These are phyloP conservation scores for Chlamydomonas sp. DNA, from an alignment of 139 green algal species.

Conservation along the genomic window DNA sequence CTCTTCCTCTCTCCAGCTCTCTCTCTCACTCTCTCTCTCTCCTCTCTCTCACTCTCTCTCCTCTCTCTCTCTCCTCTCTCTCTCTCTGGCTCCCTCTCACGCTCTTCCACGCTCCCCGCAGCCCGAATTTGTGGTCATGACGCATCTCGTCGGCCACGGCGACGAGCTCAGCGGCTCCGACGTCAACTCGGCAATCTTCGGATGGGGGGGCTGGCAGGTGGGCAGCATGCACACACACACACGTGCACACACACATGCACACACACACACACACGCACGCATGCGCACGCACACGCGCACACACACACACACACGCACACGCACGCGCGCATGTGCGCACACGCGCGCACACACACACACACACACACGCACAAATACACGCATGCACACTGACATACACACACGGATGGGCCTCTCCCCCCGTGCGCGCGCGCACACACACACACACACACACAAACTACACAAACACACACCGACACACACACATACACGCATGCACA, in stretches of 20 bases:
- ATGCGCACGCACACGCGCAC: neutral
- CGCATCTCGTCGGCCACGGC: conserved; percentile 44
- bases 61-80: too few species aligned
- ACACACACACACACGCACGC: neutral
- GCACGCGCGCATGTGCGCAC: too few species aligned
- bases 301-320: neutral
- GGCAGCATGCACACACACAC: conserved; percentile 14
- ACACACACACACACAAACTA: too few species aligned
- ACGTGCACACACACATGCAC: neutral
- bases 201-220: conserved; percentile 70
- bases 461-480: neutral
- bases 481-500: neutral
- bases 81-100: too few species aligned
- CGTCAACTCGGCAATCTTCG: conserved; percentile 45
- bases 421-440: too few species aligned
- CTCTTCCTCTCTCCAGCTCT: too few species aligned
- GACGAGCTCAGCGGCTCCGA: conserved; percentile 51
- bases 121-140: conserved; percentile 71
- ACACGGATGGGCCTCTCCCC: too few species aligned
- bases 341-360: too few species aligned
- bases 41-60: too few species aligned
- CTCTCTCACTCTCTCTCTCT: too few species aligned
- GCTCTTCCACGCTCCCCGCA: too few species aligned
- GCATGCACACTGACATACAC: too few species aligned
- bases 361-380: neutral